Percentiles rank a stretch among this genome's conserved stretches.
Conservation (phyloP, 495 filamentous ascomycete species). For the Clohesyomyces aquaticus region DNA sequence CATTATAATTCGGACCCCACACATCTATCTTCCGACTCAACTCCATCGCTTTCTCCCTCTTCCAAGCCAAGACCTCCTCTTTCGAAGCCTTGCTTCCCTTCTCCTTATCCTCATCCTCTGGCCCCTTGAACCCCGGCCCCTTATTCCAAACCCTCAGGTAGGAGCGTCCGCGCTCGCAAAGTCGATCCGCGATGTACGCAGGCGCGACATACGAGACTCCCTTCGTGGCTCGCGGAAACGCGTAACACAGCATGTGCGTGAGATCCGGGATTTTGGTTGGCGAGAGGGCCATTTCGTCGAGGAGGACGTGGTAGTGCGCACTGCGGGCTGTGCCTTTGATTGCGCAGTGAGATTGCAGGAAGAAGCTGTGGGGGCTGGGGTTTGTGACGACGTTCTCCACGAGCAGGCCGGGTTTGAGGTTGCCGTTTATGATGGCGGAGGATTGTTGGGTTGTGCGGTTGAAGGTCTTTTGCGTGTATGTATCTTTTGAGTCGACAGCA, state of each 20-base stretch:
- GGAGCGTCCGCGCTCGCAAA: conserved; percentile 69
- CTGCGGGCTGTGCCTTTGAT: conserved; percentile 47
- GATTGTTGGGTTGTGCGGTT: conserved; percentile 51
- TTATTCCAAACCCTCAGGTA: too few relatives aligned
- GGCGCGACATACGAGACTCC: conserved; percentile 79
- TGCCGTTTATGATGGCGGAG: conserved; percentile 55
- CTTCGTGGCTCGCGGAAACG: conserved; percentile 79
- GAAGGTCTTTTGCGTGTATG: too few relatives aligned
- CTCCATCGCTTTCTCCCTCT: too few relatives aligned
- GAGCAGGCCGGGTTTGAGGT: conserved; percentile 74
- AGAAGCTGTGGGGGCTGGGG: conserved; percentile 72
- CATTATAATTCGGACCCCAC: too few relatives aligned
- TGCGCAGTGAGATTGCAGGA: conserved; percentile 70
- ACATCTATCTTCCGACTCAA: too few relatives aligned
- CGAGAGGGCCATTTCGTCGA: conserved; percentile 61
- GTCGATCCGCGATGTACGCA: conserved; percentile 80
- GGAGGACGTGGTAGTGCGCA: conserved; percentile 56
- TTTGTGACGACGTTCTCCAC: conserved; percentile 79
- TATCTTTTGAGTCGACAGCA: too few relatives aligned
- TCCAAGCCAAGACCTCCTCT: too few relatives aligned
- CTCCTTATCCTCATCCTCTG: too few relatives aligned
- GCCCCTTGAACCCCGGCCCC: too few relatives aligned
- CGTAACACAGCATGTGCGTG: conserved; percentile 77
- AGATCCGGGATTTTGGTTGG: conserved; percentile 51
- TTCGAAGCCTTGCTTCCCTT: too few relatives aligned